Percentiles rank a stretch among this genome's conserved stretches.
Evolutionary conservation across 2,329 filamentous ascomycete genomes (phyloP).

Genomic region (Rhytidhysteron rufulum): DNA sequence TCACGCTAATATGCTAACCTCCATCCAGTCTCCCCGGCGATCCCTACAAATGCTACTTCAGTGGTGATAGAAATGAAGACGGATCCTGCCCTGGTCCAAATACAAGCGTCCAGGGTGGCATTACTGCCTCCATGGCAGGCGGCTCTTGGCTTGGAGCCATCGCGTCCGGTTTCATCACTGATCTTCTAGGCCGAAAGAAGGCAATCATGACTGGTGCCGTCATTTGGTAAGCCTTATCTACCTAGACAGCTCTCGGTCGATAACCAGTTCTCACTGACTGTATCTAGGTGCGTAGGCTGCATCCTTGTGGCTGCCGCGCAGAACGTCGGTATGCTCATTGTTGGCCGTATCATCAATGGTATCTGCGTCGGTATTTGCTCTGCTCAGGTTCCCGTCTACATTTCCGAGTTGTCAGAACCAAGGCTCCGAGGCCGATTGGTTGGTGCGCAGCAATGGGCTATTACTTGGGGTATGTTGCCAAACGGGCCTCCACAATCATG

Average conservation of each 20-base stretch:
- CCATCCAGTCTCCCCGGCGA: slow-evolving; percentile 53
- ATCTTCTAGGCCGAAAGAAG: slow-evolving; percentile 48
- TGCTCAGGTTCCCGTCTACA: slow-evolving; percentile 62
- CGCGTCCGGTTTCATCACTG: slow-evolving; percentile 49
- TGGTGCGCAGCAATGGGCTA: slow-evolving; percentile 67
- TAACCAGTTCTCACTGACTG: not conserved
- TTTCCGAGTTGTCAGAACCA: slow-evolving; percentile 58
- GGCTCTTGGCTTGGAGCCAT: slow-evolving; percentile 63
- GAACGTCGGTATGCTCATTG: slow-evolving; percentile 64
- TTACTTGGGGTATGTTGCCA: slow-evolving; percentile 54
- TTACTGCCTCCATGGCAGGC: slow-evolving; percentile 64
- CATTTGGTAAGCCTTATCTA: slow-evolving; percentile 37
- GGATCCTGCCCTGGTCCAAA: slow-evolving; percentile 46
- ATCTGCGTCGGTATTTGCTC: slow-evolving; percentile 67
- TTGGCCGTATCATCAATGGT: slow-evolving; percentile 63
- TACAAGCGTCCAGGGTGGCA: slow-evolving; percentile 58
- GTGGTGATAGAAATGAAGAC: slow-evolving; percentile 40
- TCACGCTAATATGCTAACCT: slow-evolving; percentile 42
- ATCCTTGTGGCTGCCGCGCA: slow-evolving; percentile 58
- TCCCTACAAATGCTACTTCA: slow-evolving; percentile 66
- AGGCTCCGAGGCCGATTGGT: slow-evolving; percentile 59
- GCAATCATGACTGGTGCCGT: slow-evolving; percentile 48
- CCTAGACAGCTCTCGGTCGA: too few species aligned
- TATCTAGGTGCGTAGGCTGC: slow-evolving; percentile 50
- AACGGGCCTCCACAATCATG: not conserved